Base-by-base conservation (phyloP, 352 stramenopile species). In the Globisporangium camurandrum region DNA sequence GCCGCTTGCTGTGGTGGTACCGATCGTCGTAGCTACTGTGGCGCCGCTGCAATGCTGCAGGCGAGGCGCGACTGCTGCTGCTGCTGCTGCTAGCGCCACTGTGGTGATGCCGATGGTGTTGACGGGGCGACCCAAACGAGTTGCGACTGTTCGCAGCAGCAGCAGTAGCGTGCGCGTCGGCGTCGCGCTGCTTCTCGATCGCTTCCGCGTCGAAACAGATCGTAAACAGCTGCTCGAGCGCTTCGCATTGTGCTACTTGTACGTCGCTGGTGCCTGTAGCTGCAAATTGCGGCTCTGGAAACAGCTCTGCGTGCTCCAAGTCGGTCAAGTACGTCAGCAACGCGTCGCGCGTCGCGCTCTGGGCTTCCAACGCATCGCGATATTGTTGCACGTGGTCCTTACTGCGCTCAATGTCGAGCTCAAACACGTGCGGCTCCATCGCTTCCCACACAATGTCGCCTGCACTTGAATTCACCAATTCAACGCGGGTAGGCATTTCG, bases 351-450 rank as follows among this genome's bases (percentile, higher is more conserved):
- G 83, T 87, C 2, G 61, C 59, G 22, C 63, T 67, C 47, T 93
- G 82, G 14, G 74, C 51, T 39, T 84, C 82, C 2, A 93, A 52
- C 49, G 86, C 83, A 24, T 66, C 56, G 4, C 82, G 82, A 52
- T 89, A 93, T 40, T 88, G 75, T 57, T 89, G 67, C 11, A 93
- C 82, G 42, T 93, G 82, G 17, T 78, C 66, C 26, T 62, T 66
- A 48, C 75, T 89, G 36, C 59, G 61, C 16, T 93, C 80, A 2
- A 90, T 37, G 48, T 91, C 79, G 22, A 93, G 49, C 11, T 89
- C 82, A 47, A 87, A 93, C 49, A 88, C 77, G 23, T 84, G 77
- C 56, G 79, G 70, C 45, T 93, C 82, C 50, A 93, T 63, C 45
- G 82, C 63, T 41, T 65, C 66, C 82, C 82, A 93, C 3, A 75